phyloP scores from a whole-genome alignment of 495 filamentous ascomycete genomes.

The Aspergillus nanangensis region DNA sequence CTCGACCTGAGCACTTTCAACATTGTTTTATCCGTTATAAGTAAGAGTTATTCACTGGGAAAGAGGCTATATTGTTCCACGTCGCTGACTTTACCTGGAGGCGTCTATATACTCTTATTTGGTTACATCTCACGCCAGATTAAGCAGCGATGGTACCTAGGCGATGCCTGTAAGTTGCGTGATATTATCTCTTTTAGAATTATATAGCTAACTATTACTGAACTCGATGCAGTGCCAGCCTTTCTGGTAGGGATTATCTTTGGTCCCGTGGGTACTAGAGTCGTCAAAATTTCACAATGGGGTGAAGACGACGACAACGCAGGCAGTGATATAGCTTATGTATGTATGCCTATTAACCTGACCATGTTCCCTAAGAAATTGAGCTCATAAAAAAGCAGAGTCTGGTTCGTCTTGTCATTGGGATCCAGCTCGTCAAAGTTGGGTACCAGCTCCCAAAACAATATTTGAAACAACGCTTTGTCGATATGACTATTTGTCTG shows the following conservation, averaged over 20 bases:
- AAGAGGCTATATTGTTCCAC: neutral
- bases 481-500: conserved; percentile 33
- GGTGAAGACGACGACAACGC: conserved; percentile 29
- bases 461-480: conserved; percentile 23
- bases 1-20: conserved; percentile 52
- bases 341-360: too few relatives aligned
- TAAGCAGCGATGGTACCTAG: conserved; percentile 52
- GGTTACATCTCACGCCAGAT: conserved; percentile 50
- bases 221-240: conserved; percentile 46
- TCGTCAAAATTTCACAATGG: conserved; percentile 44
- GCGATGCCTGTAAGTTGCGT: conserved; percentile 47
- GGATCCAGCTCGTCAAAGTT: conserved; percentile 45
- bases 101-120: conserved; percentile 29
- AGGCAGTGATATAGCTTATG: conserved; percentile 42
- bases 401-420: conserved; percentile 50
- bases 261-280: conserved; percentile 44
- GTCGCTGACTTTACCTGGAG: conserved; percentile 14
- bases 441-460: conserved; percentile 29
- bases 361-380: too few relatives aligned
- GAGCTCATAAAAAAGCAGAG: too few relatives aligned
- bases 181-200: neutral
- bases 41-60: conserved; percentile 22
- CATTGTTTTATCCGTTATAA: conserved; percentile 38
- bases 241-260: conserved; percentile 44
- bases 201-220: conserved; percentile 6